Evolutionary conservation across 1,284 basidiomycete species (phyloP).

Genomic region (Mycosarcoma mackinlayi): DNA sequence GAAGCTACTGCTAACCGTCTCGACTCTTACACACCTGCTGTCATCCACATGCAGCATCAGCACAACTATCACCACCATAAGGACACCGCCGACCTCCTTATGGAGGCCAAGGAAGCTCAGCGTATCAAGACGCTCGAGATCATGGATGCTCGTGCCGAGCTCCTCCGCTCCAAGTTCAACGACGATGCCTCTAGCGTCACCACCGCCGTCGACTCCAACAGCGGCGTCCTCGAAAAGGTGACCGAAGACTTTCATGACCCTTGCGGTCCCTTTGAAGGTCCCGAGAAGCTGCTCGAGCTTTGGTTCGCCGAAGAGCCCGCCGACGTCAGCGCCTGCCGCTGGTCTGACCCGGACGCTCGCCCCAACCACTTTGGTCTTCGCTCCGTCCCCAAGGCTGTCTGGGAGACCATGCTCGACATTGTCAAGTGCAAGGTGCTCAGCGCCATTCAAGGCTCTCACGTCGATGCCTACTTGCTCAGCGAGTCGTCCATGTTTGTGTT

Average conservation of each 20-base stretch:
- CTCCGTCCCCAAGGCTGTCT: conserved; percentile 79
- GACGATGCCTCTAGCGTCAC: conserved; percentile 39
- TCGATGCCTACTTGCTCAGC: conserved; percentile 95
- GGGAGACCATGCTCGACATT: conserved; percentile 97
- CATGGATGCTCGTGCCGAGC: conserved; percentile 45
- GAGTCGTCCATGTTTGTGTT: conserved; percentile 98
- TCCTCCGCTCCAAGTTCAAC: conserved; percentile 32
- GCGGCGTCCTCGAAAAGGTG: conserved; percentile 30
- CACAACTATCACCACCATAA: conserved; percentile 32
- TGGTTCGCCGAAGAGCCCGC: conserved; percentile 83
- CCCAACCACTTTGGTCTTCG: conserved; percentile 75
- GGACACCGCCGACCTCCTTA: conserved; percentile 47
- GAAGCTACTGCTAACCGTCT: conserved; percentile 48
- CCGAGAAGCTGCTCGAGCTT: conserved; percentile 97
- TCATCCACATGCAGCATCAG: conserved; percentile 28
- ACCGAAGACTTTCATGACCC: conserved; percentile 42
- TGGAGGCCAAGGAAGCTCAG: conserved; percentile 48
- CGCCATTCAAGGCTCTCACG: conserved; percentile 84
- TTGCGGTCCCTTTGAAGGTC: conserved; percentile 70
- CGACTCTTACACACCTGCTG: conserved; percentile 33
- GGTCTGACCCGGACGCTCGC: conserved; percentile 41
- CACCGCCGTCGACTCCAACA: conserved; percentile 44
- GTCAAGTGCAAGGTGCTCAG: conserved; percentile 97
- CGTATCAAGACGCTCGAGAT: conserved; percentile 45
- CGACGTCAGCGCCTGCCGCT: conserved; percentile 51